Evolutionary conservation across 169 alveolate species (phyloP).

Genomic region (Eimeria falciformis): DNA sequence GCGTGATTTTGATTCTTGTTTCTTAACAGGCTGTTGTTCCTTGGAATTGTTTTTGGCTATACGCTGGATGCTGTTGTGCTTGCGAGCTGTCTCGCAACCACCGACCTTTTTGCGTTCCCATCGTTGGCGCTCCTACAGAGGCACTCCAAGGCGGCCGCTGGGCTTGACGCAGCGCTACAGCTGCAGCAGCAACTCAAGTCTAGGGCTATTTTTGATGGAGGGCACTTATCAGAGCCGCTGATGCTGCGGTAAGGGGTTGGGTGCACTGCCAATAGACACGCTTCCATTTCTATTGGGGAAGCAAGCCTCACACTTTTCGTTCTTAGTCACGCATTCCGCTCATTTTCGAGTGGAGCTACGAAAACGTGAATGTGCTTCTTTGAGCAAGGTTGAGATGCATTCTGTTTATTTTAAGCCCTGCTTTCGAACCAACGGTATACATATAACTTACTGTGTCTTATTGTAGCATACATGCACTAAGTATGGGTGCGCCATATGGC

Average conservation of each 20-base stretch:
- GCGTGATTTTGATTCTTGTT: slow-evolving; percentile 12
- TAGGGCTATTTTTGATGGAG: slow-evolving; percentile 79
- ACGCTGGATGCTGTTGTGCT: slow-evolving; percentile 74
- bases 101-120: slow-evolving; percentile 82
- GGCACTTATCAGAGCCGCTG: slow-evolving; percentile 80
- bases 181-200: slow-evolving; percentile 76
- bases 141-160: slow-evolving; percentile 76
- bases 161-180: slow-evolving; percentile 79
- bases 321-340: no score
- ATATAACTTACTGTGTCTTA: no score
- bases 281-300: no score
- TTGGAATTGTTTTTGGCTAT: slow-evolving; percentile 75
- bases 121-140: slow-evolving; percentile 76
- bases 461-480: no score
- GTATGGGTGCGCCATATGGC: no score
- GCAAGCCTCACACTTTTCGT: no score
- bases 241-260: slow-evolving; percentile 57
- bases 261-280: no score
- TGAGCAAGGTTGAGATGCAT: no score
- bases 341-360: no score
- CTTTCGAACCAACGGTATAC: no score
- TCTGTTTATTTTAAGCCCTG: no score
- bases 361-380: no score
- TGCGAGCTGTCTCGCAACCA: slow-evolving; percentile 66
- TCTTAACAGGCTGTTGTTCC: slow-evolving; percentile 12